Base-by-base conservation (phyloP, 2,329 filamentous ascomycete species). In the Fusarium mundagurra region DNA sequence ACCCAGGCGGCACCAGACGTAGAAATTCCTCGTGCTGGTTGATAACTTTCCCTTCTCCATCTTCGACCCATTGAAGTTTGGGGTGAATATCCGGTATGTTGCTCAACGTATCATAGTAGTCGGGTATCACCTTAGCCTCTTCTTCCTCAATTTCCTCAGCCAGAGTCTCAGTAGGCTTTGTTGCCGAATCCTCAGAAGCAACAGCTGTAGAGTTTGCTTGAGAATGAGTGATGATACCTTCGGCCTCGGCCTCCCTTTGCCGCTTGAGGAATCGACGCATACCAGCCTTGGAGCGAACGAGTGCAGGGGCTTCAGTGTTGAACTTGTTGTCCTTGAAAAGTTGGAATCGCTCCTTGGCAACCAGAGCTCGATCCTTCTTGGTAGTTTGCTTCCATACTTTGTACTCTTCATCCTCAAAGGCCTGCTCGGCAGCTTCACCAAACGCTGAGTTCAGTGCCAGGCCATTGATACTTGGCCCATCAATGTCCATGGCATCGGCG, bases 381-480 rank as follows among this genome's bases (percentile, higher is more conserved):
- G 96, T 99, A 45, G 98, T 94, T 83, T 98, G 96, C 85, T 98
- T 99, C 96, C 97, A 99, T 41, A 96, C 93, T 81, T 97, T 97
- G 84, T 96, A 98, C 80, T 98, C 96, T 67, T 98, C 95, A 77
- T 98, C 95, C 76, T 97, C 91, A 75, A 94, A 94, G 18, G 90
- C 88, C 76, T 97, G 94, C 76, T 97, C 93, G 20, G 87, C 88
- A 36, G 89, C 89, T 67, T 92, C 88, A 22, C 89, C 90, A 64
- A 93, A 88, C 3, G 90, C 89, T 59, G 92, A 90, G 44, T 88
- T 88, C 27, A 93, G 80, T 1, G 88, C 86, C 81, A 93, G 87
- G 29, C 90, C 91, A 74, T 90, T 92, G 44, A 94, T 85, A 5
- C 92, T 92, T 11, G 92, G 89, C 1, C 90, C 93, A 80, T 98